phyloP scores from a whole-genome alignment of 2,329 filamentous ascomycete species.

The Aspergillus unguis region DNA sequence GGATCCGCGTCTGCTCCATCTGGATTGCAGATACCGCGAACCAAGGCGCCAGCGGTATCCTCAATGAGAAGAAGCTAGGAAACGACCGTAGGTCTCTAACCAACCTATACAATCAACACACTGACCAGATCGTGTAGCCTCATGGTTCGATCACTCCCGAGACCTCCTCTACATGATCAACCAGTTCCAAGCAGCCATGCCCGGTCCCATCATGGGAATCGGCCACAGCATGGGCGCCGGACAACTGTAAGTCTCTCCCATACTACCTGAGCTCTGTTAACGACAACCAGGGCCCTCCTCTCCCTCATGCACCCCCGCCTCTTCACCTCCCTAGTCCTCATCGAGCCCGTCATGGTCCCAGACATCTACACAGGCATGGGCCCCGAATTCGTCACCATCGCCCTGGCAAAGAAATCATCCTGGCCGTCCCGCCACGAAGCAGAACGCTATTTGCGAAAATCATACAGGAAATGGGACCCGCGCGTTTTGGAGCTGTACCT shows the following conservation, averaged over 20 bases:
- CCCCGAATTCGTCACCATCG: not conserved
- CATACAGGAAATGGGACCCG: slow-evolving; percentile 11
- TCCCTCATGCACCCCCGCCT: slow-evolving; percentile 73
- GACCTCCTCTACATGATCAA: slow-evolving; percentile 82
- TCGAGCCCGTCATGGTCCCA: slow-evolving; percentile 56
- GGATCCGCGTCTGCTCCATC: slow-evolving; percentile 52
- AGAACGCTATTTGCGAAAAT: not conserved
- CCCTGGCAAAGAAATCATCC: not conserved
- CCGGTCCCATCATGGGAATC: slow-evolving; percentile 71
- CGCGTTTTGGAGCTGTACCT: slow-evolving; percentile 11
- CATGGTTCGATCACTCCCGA: slow-evolving; percentile 74
- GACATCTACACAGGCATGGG: slow-evolving; percentile 1
- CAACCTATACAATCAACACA: not conserved
- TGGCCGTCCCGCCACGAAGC: slow-evolving; percentile 13
- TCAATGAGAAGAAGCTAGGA: slow-evolving; percentile 71
- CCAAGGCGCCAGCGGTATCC: slow-evolving; percentile 67
- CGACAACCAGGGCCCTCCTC: slow-evolving; percentile 50
- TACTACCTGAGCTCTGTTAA: not conserved
- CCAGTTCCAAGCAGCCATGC: slow-evolving; percentile 63
- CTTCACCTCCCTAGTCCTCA: slow-evolving; percentile 65
- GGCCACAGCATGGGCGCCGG: slow-evolving; percentile 82
- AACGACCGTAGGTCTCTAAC: slow-evolving; percentile 65
- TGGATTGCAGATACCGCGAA: slow-evolving; percentile 79
- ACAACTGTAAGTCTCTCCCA: slow-evolving; percentile 46
- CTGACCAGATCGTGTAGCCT: slow-evolving; percentile 47